phyloP scores from a whole-genome alignment of 1,139 yeast genomes.

The Arxiozyma telluris region DNA sequence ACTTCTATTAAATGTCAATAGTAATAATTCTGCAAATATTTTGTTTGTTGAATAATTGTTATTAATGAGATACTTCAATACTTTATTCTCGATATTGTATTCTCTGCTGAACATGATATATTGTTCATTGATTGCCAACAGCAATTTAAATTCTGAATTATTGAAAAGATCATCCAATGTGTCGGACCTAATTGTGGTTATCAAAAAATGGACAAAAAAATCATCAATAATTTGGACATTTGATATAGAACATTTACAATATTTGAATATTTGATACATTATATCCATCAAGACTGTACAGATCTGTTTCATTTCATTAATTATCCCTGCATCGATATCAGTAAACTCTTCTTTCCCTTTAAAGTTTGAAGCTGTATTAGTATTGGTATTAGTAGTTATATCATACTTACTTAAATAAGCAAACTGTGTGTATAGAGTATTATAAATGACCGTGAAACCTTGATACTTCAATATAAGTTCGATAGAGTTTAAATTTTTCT shows the following conservation, averaged over 20 bases:
- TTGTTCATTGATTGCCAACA: slow-evolving; percentile 74
- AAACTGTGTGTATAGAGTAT: slow-evolving; percentile 33
- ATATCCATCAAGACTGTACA: slow-evolving; percentile 43
- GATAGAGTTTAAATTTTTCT: slow-evolving; percentile 35
- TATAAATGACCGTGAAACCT: slow-evolving; percentile 40
- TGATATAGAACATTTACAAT: slow-evolving; percentile 36
- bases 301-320: slow-evolving; percentile 30
- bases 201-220: slow-evolving; percentile 41
- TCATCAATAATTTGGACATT: slow-evolving; percentile 43
- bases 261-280: slow-evolving; percentile 44
- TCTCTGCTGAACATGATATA: slow-evolving; percentile 56
- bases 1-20: slow-evolving; percentile 59
- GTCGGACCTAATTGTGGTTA: slow-evolving; percentile 35
- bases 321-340: slow-evolving; percentile 27
- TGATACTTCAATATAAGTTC: slow-evolving; percentile 42
- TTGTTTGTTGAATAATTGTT: slow-evolving; percentile 32
- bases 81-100: slow-evolving; percentile 36
- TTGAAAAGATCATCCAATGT: slow-evolving; percentile 58
- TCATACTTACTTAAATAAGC: slow-evolving; percentile 29
- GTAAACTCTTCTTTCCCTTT: slow-evolving; percentile 20
- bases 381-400: slow-evolving; percentile 17
- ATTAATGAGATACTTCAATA: slow-evolving; percentile 38
- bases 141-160: slow-evolving; percentile 62
- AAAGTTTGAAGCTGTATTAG: slow-evolving; percentile 4
- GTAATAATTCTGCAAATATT: slow-evolving; percentile 45